Evolutionary conservation across 192 early-diverging fungal genomes (phyloP), one percentile per base, ranked within the genome.

Genomic region (Backusella macrospora): DNA sequence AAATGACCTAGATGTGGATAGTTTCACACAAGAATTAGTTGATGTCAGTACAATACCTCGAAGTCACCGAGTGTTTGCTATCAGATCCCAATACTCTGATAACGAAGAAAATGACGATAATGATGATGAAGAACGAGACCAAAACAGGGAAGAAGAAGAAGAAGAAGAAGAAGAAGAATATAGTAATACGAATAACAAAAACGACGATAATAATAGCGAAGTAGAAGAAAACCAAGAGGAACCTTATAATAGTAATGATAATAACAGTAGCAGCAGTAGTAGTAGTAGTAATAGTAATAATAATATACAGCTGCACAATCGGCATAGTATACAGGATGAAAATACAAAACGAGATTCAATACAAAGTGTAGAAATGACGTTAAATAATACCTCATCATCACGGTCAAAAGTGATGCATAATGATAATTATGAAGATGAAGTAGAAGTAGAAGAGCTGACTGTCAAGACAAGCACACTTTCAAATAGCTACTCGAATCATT

Each of bases 41-140:
- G 52, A 59, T 59, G 52, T 59, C 52, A 59, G 52, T n/a, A 59
- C 52, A 23, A 59, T 59, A 59, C 52, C 52, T 9, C 18, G 4
- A 23, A 26, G 52, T 4, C 52, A 59, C 26, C 52, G 52, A 59
- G 12, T 59, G 26, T 59, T 59, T 59, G 52, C 52, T 26, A 59
- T 59, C 26, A 59, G 52, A 59, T 7, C 52, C 21, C 52, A 59
- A 26, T 18, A 59, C 52, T 59, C 52, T 9, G 52, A 59, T 8
- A 59, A 59, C 21, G 52, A 23, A 23, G 52, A 55, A 21, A 15
- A 59, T 0, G 52, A 21, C 13, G 10, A 43, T 10, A 43, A 43
- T 43, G 10, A 10, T 10, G 42, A 43, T 43, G 52, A 59, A 12
- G 8, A 26, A 26, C 21, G 26, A 59, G 10, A 59, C 26, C 52